Evolutionary conservation across 257 asterid species (phyloP).

Genomic region (Nyctanthes arbortristis): DNA sequence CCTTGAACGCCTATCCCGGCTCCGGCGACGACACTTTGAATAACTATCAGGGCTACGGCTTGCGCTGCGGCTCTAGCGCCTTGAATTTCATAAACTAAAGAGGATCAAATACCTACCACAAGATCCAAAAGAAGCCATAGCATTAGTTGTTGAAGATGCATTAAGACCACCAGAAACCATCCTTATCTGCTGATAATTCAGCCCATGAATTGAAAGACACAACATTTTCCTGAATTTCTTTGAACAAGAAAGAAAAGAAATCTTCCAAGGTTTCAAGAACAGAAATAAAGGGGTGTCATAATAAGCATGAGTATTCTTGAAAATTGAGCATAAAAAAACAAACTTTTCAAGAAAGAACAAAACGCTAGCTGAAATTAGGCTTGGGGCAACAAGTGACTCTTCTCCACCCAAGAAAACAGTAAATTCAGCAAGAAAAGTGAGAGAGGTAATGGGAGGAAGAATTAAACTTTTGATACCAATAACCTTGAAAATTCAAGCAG

Average conservation of each 20-base stretch:
- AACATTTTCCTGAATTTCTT: conserved; percentile 37
- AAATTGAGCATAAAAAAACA: conserved; percentile 23
- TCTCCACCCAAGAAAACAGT: conserved; percentile 34
- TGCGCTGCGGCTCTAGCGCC: too few relatives aligned
- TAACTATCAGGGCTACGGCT: too few relatives aligned
- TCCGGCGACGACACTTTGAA: too few relatives aligned
- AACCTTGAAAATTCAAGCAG: conserved; percentile 36
- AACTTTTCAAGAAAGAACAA: conserved; percentile 37
- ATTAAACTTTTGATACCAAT: conserved; percentile 11
- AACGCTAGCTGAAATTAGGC: conserved; percentile 35
- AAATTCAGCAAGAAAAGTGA: too few relatives aligned
- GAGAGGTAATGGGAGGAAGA: background rate
- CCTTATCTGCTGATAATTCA: conserved; percentile 38
- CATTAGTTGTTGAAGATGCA: too few relatives aligned
- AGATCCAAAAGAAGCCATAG: too few relatives aligned
- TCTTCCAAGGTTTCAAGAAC: too few relatives aligned
- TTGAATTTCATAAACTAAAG: too few relatives aligned
- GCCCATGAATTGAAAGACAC: conserved; percentile 46
- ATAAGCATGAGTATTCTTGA: conserved; percentile 22
- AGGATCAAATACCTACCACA: too few relatives aligned
- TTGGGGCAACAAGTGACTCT: conserved; percentile 26
- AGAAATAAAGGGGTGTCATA: conserved; percentile 21
- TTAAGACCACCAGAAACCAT: too few relatives aligned
- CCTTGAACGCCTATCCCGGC: too few relatives aligned
- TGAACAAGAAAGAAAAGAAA: background rate